Evolutionary conservation across 805 yeast species (phyloP), one percentile per base, ranked within the genome.

Genomic region (Pichia gijzeniarum): DNA sequence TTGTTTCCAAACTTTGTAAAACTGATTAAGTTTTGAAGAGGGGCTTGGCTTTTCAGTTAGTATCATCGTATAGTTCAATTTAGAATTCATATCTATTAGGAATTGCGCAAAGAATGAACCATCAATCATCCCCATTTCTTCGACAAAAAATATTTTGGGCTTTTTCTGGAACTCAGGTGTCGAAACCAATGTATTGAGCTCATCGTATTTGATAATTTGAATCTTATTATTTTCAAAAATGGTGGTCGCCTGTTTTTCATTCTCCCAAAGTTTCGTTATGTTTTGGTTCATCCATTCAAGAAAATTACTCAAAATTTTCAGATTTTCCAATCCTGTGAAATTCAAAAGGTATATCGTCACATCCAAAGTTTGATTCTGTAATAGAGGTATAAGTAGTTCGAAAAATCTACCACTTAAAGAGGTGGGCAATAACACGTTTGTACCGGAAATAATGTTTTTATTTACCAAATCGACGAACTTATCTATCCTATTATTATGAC

Each of bases 281-380:
- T 82, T 74, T 0, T 91, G 77, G 0, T 95, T 80, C 89, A 93
- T 84, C 98, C 98, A 93, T 67, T 93, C 99, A 25, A 91, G 66
- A 82, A 93, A 85, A 45, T 89, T 84, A 13, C 87, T 77, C 0
- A 97, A 96, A 58, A 85, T 87, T 21, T 83, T 75, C 46, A 93
- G 63, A 4, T 83, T 73, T 56, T 91, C 80, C 3, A 88, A 78
- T 21, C 93, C 95, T 0, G 89, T 80, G 55, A 79, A 81, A 3
- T 95, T 79, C n/a, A 85, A 65, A 47, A 88, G 72, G 30, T 85
- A 68, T 4, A 45, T 41, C 12, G 25, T 22, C 7, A 35, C 20
- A 21, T 42, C 17, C 3, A 32, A 6, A 8, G 37, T 34, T 19
- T 7, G 16, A 12, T 41, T 27, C 1, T 28, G 31, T 21, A 45